Base-by-base conservation (phyloP, 257 asterid species). In the Solanum lycopersicoides region DNA sequence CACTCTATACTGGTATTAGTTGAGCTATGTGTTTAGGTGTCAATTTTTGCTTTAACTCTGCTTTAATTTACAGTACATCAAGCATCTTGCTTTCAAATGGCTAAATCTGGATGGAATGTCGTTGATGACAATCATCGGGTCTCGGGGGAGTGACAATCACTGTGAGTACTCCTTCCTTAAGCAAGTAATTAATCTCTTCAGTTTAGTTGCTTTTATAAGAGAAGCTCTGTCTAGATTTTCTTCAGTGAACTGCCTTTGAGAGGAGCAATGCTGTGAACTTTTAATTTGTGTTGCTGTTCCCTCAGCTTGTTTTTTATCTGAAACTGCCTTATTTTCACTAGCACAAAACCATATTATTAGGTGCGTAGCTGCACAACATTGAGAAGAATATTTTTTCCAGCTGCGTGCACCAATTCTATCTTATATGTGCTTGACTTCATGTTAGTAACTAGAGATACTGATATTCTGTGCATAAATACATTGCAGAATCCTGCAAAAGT, bases 71-170 rank as follows among this genome's bases (percentile, higher is more conserved):
- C 96, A 97, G 99, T 97, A 97, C 89, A 90, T 95, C 91, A 95
- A 92, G 91, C 99, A 97, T 91, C 86, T 95, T 91, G 95, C 93
- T 76, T 93, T 89, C 89, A 90, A 88, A 92, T 95, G 92, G 95
- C 96, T 90, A 91, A 89, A 66, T 90, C 87, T 82, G 98, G 98
- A 77, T 93, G 98, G 97, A 92, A 93, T 85, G 97, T 95, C 71
- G 97, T 94, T 86, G 97, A 95, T 87, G 89, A 92, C 96, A 97
- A 97, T 92, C 98, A 97, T 88, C 93, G 99, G 35, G 98, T 60
- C 96, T 95, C 87, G 99, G 98, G 25, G 98, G 98, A 71, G 96
- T 95, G 89, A 88, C 98, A 76, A 90, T 97, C 82, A 97, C 98
- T 82, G 99, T 95, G 91, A 93, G 99, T 91, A 86, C 73, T 8